Base-by-base conservation (phyloP, 1,284 basidiomycete species). In the Austroboletus niveus region DNA sequence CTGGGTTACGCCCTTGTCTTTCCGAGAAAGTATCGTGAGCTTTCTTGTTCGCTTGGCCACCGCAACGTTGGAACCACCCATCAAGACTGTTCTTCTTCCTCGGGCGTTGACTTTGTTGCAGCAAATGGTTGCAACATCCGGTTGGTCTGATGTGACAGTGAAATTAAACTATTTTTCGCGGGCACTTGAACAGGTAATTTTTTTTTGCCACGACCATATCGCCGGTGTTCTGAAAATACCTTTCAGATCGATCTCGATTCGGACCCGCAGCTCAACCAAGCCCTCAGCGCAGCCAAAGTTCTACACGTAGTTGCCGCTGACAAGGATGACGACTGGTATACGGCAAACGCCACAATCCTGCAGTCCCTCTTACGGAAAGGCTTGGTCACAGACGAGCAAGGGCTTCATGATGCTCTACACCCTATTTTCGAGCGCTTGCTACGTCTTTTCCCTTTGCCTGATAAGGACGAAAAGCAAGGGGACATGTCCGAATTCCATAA, bases 131-230 rank as follows among this genome's bases (percentile, higher is more conserved):
- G 84, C 87, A 2, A 84, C 89, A 1, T 83, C 81, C 47, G 93
- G 93, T 15, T 94, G 97, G 89, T 85, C 81, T n/a, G 94, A 96
- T 63, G 93, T 98, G 14, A 90, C 89, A 10, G 87, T 98, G 56
- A 97, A 98, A 60, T 74, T 98, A 42, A 84, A 87, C 48, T 97
- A 88, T 71, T 97, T 98, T 72, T 82, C 87, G 51, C 80, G 91
- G 42, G 80, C 88, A 1, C 79, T 98, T 45, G 87, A 90, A 59
- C 84, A 87, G 76, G 93, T 92, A 62, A 58, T 79, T 8, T 29
- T 5, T 70, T 10, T 17, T 51, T 42, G 35, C 11, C 34, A 27
- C 42, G 12, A 51, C 27, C 42, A 42, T 27, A 17, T 34, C 31
- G 17, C 42, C 29, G 10, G 4, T 30, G 14, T 50, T 55, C 60